These are phyloP conservation scores for Collybiopsis luxurians DNA, from an alignment of 768 basidiomycete genomes.

Conservation along the genomic window DNA sequence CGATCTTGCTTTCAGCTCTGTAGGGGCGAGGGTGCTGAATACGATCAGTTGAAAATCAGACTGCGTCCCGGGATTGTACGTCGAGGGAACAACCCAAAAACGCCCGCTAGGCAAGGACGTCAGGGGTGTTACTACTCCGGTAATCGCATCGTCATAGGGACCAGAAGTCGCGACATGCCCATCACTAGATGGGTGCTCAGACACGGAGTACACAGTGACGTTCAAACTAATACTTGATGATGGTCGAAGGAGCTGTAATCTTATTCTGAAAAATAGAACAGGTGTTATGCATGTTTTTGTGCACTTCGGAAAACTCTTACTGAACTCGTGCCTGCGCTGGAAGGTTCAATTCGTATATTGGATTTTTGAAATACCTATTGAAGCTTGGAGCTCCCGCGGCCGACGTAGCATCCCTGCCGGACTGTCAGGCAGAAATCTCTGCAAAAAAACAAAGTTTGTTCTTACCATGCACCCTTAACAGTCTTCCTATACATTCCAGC, in stretches of 20 bases:
- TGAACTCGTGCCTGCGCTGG: constrained; percentile 51
- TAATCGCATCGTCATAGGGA: constrained; percentile 70
- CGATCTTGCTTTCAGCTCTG: constrained; percentile 7
- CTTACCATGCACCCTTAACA: constrained; percentile 73
- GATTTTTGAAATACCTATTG: constrained; percentile 64
- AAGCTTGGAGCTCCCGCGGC: constrained; percentile 73
- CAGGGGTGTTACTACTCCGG: constrained; percentile 65
- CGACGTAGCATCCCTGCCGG: constrained; percentile 47
- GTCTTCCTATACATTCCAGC: constrained; percentile 84
- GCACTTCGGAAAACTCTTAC: constrained; percentile 33
- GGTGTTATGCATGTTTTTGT: background rate
- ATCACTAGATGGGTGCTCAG: constrained; percentile 26
- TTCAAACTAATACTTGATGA: constrained; percentile 49
- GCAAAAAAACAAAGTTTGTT: background rate
- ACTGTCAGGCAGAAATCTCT: background rate
- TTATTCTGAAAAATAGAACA: constrained; percentile 45
- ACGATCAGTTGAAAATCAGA: constrained; percentile 59
- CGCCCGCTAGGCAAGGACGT: constrained; percentile 53
- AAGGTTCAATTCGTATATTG: constrained; percentile 61
- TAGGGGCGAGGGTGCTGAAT: constrained; percentile 43
- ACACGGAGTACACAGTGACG: constrained; percentile 51
- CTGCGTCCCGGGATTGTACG: constrained; percentile 59
- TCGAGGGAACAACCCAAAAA: constrained; percentile 75
- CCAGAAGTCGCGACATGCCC: constrained; percentile 67
- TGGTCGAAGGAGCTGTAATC: constrained; percentile 56